phyloP scores from a whole-genome alignment of 345 rosid genomes.

The Pseudoturritis turrita region DNA sequence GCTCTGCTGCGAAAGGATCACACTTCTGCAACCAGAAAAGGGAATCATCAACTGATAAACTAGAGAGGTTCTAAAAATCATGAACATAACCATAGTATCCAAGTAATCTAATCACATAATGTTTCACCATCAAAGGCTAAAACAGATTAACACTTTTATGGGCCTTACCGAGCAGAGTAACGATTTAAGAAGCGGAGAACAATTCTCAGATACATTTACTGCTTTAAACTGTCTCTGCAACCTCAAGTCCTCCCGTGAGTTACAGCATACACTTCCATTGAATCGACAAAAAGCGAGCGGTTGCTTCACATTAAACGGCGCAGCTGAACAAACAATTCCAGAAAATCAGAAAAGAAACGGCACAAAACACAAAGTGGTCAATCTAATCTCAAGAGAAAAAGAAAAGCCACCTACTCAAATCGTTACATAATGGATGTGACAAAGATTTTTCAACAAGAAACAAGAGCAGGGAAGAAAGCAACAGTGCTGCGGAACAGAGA shows the following conservation, averaged over 20 bases:
- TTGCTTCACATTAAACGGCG: conserved; percentile 4
- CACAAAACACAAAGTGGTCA: not conserved
- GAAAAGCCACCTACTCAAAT: conserved; percentile 50
- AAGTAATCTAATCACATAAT: not conserved
- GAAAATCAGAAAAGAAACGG: not conserved
- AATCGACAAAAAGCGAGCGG: conserved; percentile 23
- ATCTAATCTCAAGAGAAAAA: not conserved
- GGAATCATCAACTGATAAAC: not conserved
- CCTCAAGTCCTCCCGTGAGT: conserved; percentile 1
- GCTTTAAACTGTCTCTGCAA: conserved; percentile 21
- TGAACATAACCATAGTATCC: not conserved
- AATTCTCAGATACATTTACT: conserved; percentile 8
- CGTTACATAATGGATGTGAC: conserved; percentile 57
- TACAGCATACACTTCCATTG: conserved; percentile 30
- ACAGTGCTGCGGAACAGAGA: not conserved
- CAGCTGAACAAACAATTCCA: conserved; percentile 22
- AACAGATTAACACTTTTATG: not conserved
- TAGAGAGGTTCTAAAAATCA: not conserved
- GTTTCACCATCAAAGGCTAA: not conserved
- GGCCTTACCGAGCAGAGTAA: conserved; percentile 26
- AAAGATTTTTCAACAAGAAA: conserved; percentile 32
- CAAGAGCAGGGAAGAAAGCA: conserved; percentile 33
- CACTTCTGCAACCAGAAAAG: conserved; percentile 19
- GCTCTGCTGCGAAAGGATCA: conserved; percentile 35
- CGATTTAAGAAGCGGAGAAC: conserved; percentile 28